A percentile compares a stretch with the other conserved stretches of the same genome.
Evolutionary conservation across 208 protist genomes (phyloP).

Genomic region (Phytomonas sp.): DNA sequence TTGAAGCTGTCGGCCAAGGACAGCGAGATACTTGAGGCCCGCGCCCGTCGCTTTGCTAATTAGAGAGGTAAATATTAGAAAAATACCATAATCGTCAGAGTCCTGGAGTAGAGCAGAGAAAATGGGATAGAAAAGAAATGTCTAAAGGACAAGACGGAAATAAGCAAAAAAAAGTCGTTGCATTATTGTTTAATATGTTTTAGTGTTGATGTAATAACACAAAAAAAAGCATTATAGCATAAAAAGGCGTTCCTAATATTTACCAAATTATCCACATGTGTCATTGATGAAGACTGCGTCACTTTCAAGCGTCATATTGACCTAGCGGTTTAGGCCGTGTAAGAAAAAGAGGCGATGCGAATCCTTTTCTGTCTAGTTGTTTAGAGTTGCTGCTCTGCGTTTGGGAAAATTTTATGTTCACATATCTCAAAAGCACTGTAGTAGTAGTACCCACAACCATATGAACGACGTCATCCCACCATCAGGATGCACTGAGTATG

Average conservation of each 20-base stretch:
- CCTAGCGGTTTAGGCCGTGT: background rate
- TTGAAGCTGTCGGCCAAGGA: slow-evolving; percentile 35
- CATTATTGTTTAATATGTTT: background rate
- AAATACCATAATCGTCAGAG: background rate
- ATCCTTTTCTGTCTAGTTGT: background rate
- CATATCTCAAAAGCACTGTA: background rate
- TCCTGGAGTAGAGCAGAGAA: background rate
- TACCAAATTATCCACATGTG: background rate
- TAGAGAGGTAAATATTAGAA: slow-evolving; percentile 3
- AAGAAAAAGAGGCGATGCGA: background rate
- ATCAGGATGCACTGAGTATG: slow-evolving; percentile 23
- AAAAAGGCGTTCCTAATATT: background rate
- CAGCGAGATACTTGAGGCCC: slow-evolving; percentile 29
- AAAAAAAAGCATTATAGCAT: background rate
- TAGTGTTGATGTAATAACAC: background rate
- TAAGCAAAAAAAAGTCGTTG: slow-evolving; percentile 6
- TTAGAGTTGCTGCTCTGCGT: background rate
- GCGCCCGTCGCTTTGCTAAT: slow-evolving; percentile 37
- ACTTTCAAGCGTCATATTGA: background rate
- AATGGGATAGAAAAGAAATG: background rate
- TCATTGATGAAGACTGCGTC: background rate
- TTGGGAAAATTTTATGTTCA: background rate
- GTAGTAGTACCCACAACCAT: background rate
- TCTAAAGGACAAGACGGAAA: background rate
- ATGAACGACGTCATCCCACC: slow-evolving; percentile 2